A percentile compares a stretch with the other conserved stretches of the same genome.
These are phyloP conservation scores for Phytophthora pisi DNA, from an alignment of 352 stramenopile genomes.

Conservation along the genomic window DNA sequence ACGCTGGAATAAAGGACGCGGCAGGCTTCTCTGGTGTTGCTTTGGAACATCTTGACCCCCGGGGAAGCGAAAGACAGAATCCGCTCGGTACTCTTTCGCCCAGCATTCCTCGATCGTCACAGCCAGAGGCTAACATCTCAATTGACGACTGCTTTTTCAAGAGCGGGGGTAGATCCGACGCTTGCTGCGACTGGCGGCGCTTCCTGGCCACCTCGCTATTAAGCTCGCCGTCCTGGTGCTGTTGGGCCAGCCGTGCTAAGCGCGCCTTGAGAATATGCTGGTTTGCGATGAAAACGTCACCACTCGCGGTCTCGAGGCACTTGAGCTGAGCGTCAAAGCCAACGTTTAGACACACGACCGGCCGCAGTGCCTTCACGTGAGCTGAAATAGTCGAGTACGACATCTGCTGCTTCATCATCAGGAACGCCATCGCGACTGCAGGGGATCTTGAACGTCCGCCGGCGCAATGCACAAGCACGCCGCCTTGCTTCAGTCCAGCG, in stretches of 20 bases:
- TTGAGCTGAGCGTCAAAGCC: slow-evolving; percentile 89
- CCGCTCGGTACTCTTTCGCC: slow-evolving; percentile 56
- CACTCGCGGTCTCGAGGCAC: slow-evolving; percentile 65
- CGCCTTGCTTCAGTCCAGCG: slow-evolving; percentile 59
- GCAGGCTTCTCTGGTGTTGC: slow-evolving; percentile 1
- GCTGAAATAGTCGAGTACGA: slow-evolving; percentile 52
- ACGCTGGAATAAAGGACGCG: slow-evolving; percentile 64
- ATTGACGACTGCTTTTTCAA: slow-evolving; percentile 38
- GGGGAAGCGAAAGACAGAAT: slow-evolving; percentile 56
- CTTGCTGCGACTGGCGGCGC: slow-evolving; percentile 36
- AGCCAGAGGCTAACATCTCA: slow-evolving; percentile 35
- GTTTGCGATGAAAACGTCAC: slow-evolving; percentile 79
- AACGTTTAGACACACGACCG: slow-evolving; percentile 75
- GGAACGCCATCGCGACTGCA: slow-evolving; percentile 75
- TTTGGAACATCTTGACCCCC: slow-evolving; percentile 15
- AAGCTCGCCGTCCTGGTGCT: slow-evolving; percentile 41
- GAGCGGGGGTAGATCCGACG: slow-evolving; percentile 18
- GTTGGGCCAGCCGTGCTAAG: slow-evolving; percentile 41
- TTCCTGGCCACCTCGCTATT: slow-evolving; percentile 40
- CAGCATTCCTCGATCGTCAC: slow-evolving; percentile 69
- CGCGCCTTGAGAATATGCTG: slow-evolving; percentile 70
- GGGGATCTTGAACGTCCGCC: slow-evolving; percentile 86
- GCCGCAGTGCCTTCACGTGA: slow-evolving; percentile 61
- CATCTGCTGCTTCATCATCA: slow-evolving; percentile 76
- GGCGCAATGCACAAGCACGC: slow-evolving; percentile 86